These are phyloP conservation scores for Penicillium verrucosum DNA, from an alignment of 2,329 filamentous ascomycete genomes.

Conservation along the genomic window DNA sequence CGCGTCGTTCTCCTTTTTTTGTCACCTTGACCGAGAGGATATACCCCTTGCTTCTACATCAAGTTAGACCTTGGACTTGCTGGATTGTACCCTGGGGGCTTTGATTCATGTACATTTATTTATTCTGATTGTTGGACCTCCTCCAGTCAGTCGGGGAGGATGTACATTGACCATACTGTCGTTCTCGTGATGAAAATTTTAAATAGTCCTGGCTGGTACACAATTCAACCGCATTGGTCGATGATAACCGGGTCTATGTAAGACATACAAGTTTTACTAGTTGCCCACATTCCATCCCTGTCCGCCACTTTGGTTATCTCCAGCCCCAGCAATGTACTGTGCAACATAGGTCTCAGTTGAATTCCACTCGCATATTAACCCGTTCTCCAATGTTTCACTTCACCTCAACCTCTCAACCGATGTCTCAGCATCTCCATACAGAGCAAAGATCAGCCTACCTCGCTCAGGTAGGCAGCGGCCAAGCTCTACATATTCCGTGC, in stretches of 20 bases:
- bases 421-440: slow-evolving; percentile 7
- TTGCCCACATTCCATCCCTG: not conserved
- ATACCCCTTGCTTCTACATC: slow-evolving; percentile 4
- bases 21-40: not conserved
- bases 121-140: slow-evolving; percentile 2
- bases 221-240: slow-evolving; percentile 1
- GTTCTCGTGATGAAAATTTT: slow-evolving; percentile 10
- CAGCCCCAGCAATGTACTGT: not conserved
- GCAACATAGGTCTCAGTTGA: not conserved
- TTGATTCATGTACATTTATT: slow-evolving; percentile 20
- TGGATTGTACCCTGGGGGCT: slow-evolving; percentile 6
- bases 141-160: slow-evolving; percentile 3
- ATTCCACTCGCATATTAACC: not conserved
- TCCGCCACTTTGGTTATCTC: not conserved
- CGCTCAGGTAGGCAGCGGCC: not conserved
- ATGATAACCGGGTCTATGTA: not conserved
- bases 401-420: not conserved
- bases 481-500: not conserved
- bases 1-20: slow-evolving; percentile 5
- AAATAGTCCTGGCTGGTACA: slow-evolving; percentile 5
- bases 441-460: not conserved
- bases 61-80: not conserved
- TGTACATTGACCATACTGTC: slow-evolving; percentile 10
- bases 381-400: not conserved
- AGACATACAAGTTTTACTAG: not conserved